Base-by-base conservation (phyloP, 2,329 filamentous ascomycete genomes). In the Aspergillus intermedius region DNA sequence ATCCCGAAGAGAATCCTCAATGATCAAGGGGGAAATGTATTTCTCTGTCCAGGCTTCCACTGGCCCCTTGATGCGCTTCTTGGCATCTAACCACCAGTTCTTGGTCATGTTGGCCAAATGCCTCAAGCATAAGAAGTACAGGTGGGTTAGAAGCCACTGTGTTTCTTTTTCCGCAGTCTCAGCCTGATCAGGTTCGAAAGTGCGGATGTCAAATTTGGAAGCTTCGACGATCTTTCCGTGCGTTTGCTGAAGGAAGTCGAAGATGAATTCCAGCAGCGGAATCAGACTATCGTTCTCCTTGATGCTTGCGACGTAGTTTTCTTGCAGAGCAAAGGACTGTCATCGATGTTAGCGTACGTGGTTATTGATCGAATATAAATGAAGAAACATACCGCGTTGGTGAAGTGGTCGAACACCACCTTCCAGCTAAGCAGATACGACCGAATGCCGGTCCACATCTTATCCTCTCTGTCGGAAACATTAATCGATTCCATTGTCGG, bases 401-500 rank as follows among this genome's bases (percentile, higher is more conserved):
- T 74, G 62, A 91, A 94, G 41, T 91, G 85, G 58, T 95, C 89
- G 62, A 95, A 97, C 0, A 96, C 78, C 1, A 97, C 76, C 54
- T 88, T 81, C 93, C 93, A 98, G 9, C 88, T 87, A 23, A 95
- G 75, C 2, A 98, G 76, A 61, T 96, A 98, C 8, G 84, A 82
- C 46, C 89, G 82, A 43, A 95, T 75, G 0, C 79, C 63, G 0
- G 81, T 73, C 9, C 89, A 89, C 58, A 91, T 86, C 30, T 64
- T 73, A 13, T 80, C 75, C 4, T 83, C 77, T 19, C 90, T 81
- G 32, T 78, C 74, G 7, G 84, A 79, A 42, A 87, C 82, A 0
- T 79, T 75, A 42, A 89, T 80, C 10, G 76, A 75, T n/a, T 86
- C 79, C 2, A 87, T 74, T 0, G 83, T 83, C 0, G 91, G 88